Percentiles rank a stretch among this genome's conserved stretches.
These are phyloP conservation scores for Nepenthes mirabilis DNA, from an alignment of 148 eudicot species.

Conservation along the genomic window DNA sequence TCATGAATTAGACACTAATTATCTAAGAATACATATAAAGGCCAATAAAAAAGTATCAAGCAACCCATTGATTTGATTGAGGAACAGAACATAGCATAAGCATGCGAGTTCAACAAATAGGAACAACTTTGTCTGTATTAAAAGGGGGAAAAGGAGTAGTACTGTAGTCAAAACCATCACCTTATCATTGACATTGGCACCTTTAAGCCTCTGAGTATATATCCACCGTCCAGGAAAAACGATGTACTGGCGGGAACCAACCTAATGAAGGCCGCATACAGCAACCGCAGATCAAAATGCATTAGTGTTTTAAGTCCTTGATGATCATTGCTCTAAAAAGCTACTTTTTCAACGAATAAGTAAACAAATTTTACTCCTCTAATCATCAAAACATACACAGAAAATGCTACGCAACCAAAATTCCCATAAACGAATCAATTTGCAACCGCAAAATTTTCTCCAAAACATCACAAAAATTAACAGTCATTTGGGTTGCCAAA, in stretches of 20 bases:
- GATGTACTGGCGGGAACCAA: conserved; percentile 84
- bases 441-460: too few species aligned
- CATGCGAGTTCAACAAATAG: too few species aligned
- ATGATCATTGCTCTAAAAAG: background rate
- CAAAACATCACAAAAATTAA: background rate
- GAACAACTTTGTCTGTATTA: too few species aligned
- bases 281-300: conserved; percentile 1
- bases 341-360: background rate
- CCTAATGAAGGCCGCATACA: conserved; percentile 22
- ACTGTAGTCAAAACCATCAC: conserved; percentile 18
- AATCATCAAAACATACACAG: too few species aligned
- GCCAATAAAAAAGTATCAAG: too few species aligned
- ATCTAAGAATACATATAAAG: too few species aligned
- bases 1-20: too few species aligned
- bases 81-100: too few species aligned
- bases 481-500: background rate
- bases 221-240: conserved; percentile 83
- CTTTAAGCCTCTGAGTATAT: conserved; percentile 70
- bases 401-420: background rate
- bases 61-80: too few species aligned
- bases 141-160: background rate
- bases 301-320: background rate
- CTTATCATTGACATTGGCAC: conserved; percentile 79
- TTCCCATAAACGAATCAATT: background rate
- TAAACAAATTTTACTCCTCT: background rate